These are phyloP conservation scores for Aspergillus ruber DNA, from an alignment of 2,329 filamentous ascomycete species.

Conservation along the genomic window DNA sequence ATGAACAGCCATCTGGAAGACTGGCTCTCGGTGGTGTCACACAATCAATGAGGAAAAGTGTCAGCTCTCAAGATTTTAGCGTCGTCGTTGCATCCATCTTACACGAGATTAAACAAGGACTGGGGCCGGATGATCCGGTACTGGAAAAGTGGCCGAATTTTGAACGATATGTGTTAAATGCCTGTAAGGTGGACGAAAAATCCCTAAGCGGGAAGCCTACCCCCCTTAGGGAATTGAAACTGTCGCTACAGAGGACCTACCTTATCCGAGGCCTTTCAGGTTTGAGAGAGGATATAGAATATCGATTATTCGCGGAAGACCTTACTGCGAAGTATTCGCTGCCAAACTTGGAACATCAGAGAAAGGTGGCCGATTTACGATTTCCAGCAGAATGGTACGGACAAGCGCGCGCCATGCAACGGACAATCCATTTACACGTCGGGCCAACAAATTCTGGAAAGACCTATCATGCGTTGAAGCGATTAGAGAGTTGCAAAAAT, in stretches of 20 bases:
- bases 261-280: slow-evolving; percentile 46
- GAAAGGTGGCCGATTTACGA: slow-evolving; percentile 70
- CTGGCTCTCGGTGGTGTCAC: background rate
- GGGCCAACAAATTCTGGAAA: slow-evolving; percentile 98
- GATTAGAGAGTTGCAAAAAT: slow-evolving; percentile 65
- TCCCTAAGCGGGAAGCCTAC: slow-evolving; percentile 10
- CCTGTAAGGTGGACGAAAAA: slow-evolving; percentile 21
- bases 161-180: slow-evolving; percentile 25
- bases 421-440: slow-evolving; percentile 85
- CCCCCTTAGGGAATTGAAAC: slow-evolving; percentile 19
- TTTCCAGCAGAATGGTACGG: slow-evolving; percentile 91
- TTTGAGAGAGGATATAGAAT: slow-evolving; percentile 55
- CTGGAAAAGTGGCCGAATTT: slow-evolving; percentile 23
- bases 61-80: slow-evolving; percentile 20
- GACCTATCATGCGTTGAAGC: slow-evolving; percentile 87
- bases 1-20: slow-evolving; percentile 1
- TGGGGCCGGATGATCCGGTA: slow-evolving; percentile 11
- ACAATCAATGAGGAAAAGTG: slow-evolving; percentile 4
- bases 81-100: slow-evolving; percentile 21
- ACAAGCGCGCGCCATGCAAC: slow-evolving; percentile 68
- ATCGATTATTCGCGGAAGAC: slow-evolving; percentile 62
- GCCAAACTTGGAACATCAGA: slow-evolving; percentile 53
- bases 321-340: slow-evolving; percentile 53
- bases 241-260: slow-evolving; percentile 53
- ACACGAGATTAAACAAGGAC: slow-evolving; percentile 15